A percentile compares a stretch with the other conserved stretches of the same genome.
Evolutionary conservation across 371 early-diverging fungal species (phyloP).

Genomic region (Zancudomyces culisetae): DNA sequence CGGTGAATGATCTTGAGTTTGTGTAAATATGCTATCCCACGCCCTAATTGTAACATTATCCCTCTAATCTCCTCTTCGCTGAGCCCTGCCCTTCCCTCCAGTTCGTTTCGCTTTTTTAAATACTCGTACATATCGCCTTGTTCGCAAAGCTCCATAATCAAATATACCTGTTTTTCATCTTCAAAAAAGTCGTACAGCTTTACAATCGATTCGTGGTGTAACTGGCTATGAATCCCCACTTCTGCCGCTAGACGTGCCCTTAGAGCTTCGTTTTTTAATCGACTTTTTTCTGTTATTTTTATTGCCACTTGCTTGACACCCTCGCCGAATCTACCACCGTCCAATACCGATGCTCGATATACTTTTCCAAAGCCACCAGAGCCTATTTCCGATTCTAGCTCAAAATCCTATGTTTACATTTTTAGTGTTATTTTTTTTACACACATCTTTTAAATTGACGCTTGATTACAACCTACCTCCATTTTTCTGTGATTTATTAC

Average conservation of each 20-base stretch:
- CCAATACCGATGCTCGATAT: slow-evolving; percentile 6
- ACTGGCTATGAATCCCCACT: slow-evolving; percentile 36
- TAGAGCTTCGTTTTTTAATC: slow-evolving; percentile 7
- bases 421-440: no score
- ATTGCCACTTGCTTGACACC: slow-evolving; percentile 12
- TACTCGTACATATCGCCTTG: slow-evolving; percentile 46
- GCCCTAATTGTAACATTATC: slow-evolving; percentile 58
- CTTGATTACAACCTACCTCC: no score
- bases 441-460: no score
- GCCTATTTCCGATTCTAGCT: slow-evolving; percentile 11
- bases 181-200: slow-evolving; percentile 38
- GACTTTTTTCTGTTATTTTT: slow-evolving; percentile 17
- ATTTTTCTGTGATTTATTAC: no score
- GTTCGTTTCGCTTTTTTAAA: slow-evolving; percentile 16
- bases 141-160: slow-evolving; percentile 51
- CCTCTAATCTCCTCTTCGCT: slow-evolving; percentile 31
- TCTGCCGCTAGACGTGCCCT: slow-evolving; percentile 31
- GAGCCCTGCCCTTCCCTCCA: slow-evolving; percentile 2
- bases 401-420: no score
- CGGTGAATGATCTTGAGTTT: slow-evolving; percentile 53
- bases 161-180: slow-evolving; percentile 41
- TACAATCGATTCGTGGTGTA: slow-evolving; percentile 30
- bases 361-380: slow-evolving; percentile 22
- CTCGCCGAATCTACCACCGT: not conserved
- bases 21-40: slow-evolving; percentile 47